Evolutionary conservation across 2,329 filamentous ascomycete genomes (phyloP).

Genomic region (Trichoderma sp.): DNA sequence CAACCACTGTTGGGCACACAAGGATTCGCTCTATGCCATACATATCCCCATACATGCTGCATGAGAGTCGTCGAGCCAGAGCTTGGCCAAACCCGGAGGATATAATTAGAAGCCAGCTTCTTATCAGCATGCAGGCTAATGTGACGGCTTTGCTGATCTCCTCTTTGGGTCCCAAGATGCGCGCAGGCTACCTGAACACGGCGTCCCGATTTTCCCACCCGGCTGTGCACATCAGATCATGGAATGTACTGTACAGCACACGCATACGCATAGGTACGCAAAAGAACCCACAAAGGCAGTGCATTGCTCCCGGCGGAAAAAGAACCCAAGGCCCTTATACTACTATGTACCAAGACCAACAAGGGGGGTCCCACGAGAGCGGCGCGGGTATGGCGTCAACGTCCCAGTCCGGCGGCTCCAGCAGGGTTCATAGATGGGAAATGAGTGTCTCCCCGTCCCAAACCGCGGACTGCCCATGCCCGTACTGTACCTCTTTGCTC

Average conservation of each 20-base stretch:
- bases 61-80: constrained; percentile 3
- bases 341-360: constrained; percentile 11
- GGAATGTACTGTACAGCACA: neutral
- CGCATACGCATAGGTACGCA: neutral
- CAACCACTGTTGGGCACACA: constrained; percentile 14
- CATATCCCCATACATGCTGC: neutral
- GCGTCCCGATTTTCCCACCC: neutral
- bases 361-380: constrained; percentile 4
- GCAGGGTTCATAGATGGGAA: constrained; percentile 7
- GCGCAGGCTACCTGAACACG: neutral
- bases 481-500: neutral
- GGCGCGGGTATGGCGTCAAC: constrained; percentile 21
- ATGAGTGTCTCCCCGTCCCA: neutral
- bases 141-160: constrained; percentile 2
- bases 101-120: constrained; percentile 16
- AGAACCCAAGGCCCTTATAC: neutral
- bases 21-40: constrained; percentile 10
- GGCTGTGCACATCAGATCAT: neutral
- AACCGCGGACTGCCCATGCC: neutral
- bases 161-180: constrained; percentile 1
- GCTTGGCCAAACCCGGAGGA: constrained; percentile 1
- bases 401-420: constrained; percentile 18
- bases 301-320: neutral
- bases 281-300: neutral
- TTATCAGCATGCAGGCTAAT: constrained; percentile 9